phyloP scores from a whole-genome alignment of 768 basidiomycete genomes.

The Boletus bicolor region DNA sequence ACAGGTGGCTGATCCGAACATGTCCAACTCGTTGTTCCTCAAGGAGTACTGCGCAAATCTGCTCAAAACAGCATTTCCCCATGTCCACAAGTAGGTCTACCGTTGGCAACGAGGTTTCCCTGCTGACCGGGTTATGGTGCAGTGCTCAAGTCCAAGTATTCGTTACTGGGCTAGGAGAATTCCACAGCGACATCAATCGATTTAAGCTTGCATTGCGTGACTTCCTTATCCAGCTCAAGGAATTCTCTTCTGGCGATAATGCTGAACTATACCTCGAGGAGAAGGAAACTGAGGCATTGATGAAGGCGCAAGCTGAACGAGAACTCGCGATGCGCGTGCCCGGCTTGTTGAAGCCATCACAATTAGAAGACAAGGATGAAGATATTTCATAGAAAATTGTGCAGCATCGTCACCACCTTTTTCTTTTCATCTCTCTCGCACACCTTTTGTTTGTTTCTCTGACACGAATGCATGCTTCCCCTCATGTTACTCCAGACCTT shows the following conservation, averaged over 20 bases:
- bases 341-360: conserved; percentile 96
- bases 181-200: conserved; percentile 75
- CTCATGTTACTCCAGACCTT: conserved; percentile 19
- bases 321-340: conserved; percentile 91
- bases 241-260: conserved; percentile 91
- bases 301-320: conserved; percentile 78
- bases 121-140: conserved; percentile 8
- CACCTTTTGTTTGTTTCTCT: conserved; percentile 30
- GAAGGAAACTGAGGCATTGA: conserved; percentile 81
- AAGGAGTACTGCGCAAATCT: conserved; percentile 84
- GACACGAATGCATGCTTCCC: conserved; percentile 25
- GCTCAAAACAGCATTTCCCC: conserved; percentile 86
- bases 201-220: conserved; percentile 96
- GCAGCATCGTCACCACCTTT: conserved; percentile 27
- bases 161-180: conserved; percentile 62
- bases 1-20: conserved; percentile 62
- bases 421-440: conserved; percentile 18
- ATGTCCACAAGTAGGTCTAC: conserved; percentile 72
- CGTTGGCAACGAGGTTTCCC: background rate
- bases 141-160: conserved; percentile 75
- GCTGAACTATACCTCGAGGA: conserved; percentile 91
- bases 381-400: conserved; percentile 47
- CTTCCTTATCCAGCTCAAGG: conserved; percentile 97
- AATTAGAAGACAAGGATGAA: conserved; percentile 91
- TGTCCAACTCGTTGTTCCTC: conserved; percentile 78